Conservation (phyloP, 495 filamentous ascomycete species). For the Penicillium odoratum region DNA sequence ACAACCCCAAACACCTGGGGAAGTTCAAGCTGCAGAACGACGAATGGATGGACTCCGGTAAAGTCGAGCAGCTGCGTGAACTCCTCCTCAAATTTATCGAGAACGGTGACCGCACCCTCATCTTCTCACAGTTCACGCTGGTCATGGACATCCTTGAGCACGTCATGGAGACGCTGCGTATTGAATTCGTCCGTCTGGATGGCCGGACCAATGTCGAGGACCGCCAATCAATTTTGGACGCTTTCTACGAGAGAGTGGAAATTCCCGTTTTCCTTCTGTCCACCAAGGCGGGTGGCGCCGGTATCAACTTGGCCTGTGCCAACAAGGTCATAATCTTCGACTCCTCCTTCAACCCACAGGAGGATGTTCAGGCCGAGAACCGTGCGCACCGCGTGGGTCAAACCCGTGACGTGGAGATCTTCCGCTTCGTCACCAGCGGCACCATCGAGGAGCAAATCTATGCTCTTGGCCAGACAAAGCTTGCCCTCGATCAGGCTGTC, state of each 20-base stretch:
- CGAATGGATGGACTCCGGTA: conserved; percentile 92
- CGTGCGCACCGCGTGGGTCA: conserved; percentile 94
- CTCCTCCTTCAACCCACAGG: conserved; percentile 92
- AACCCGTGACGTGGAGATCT: conserved; percentile 81
- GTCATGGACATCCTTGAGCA: conserved; percentile 87
- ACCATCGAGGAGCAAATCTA: conserved; percentile 95
- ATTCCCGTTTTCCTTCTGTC: conserved; percentile 92
- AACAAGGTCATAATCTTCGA: conserved; percentile 99
- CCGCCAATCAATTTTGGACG: conserved; percentile 79
- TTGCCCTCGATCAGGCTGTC: conserved; percentile 87
- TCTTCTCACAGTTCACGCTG: conserved; percentile 92
- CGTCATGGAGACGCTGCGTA: conserved; percentile 70
- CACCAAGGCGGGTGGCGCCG: conserved; percentile 90
- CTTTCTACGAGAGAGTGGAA: conserved; percentile 70
- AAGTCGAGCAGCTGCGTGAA: conserved; percentile 73
- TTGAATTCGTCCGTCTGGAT: conserved; percentile 78
- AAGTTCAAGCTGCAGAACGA: conserved; percentile 68
- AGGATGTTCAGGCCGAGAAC: conserved; percentile 95
- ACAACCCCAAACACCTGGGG: conserved; percentile 65
- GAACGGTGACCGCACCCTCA: conserved; percentile 81
- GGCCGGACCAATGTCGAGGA: conserved; percentile 80
- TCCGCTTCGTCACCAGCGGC: conserved; percentile 73
- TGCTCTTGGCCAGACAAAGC: conserved; percentile 83
- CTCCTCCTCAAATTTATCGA: conserved; percentile 70
- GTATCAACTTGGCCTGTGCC: conserved; percentile 90